These are phyloP conservation scores for Pythium dissotocum DNA, from an alignment of 352 stramenopile genomes.

Conservation along the genomic window DNA sequence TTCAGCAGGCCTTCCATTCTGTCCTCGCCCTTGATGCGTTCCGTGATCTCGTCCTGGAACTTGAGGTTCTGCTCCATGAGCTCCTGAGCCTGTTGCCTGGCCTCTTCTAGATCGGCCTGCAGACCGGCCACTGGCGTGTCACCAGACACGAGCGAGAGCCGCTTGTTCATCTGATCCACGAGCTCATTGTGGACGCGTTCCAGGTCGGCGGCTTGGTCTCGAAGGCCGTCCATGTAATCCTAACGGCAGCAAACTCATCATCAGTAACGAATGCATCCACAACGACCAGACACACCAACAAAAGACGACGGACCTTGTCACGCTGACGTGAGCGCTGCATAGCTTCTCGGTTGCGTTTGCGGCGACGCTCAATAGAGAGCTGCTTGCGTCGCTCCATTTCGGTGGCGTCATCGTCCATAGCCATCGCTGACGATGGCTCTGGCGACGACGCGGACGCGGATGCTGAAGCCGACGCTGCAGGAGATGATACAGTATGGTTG, in stretches of 20 bases:
- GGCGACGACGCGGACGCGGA: neutral
- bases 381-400: slow-evolving; percentile 20
- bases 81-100: slow-evolving; percentile 32
- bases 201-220: slow-evolving; percentile 34
- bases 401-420: neutral
- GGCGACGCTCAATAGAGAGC: slow-evolving; percentile 48
- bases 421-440: neutral
- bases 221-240: slow-evolving; percentile 51
- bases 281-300: neutral
- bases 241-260: slow-evolving; percentile 6
- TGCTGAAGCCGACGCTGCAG: neutral
- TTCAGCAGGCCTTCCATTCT: slow-evolving; percentile 56
- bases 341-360: slow-evolving; percentile 56
- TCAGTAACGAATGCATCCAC: neutral
- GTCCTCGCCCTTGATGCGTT: slow-evolving; percentile 55
- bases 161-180: slow-evolving; percentile 39
- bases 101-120: slow-evolving; percentile 35
- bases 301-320: slow-evolving; percentile 29
- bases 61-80: slow-evolving; percentile 48
- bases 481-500: neutral
- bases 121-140: slow-evolving; percentile 27
- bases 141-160: slow-evolving; percentile 23
- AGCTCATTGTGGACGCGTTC: slow-evolving; percentile 39
- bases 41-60: slow-evolving; percentile 47
- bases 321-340: slow-evolving; percentile 58